A percentile compares a stretch with the other conserved stretches of the same genome.
phyloP scores from a whole-genome alignment of 371 early-diverging fungal genomes.

The Mucor piriformis region DNA sequence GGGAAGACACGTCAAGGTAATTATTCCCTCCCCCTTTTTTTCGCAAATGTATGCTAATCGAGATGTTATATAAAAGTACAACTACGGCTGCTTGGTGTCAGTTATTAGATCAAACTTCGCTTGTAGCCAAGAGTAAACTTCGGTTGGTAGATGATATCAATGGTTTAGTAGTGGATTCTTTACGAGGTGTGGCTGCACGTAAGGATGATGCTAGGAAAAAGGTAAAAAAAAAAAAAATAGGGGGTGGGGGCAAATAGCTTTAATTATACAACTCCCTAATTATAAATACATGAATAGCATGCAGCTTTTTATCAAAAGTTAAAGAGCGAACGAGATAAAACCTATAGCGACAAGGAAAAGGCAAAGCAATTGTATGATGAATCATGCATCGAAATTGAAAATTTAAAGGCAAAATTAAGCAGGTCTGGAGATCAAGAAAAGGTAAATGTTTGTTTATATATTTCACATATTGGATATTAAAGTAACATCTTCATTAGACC shows the following conservation, averaged over 20 bases:
- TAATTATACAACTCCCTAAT: not conserved
- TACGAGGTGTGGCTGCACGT: slow-evolving; percentile 57
- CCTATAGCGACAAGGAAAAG: slow-evolving; percentile 72
- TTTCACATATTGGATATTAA: not conserved
- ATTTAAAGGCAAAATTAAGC: slow-evolving; percentile 32
- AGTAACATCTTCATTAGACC: slow-evolving; percentile 23
- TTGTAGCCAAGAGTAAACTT: slow-evolving; percentile 59
- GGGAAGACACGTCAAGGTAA: slow-evolving; percentile 43
- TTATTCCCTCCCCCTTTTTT: not conserved
- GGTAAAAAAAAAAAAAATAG: slow-evolving; percentile 37
- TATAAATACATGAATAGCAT: slow-evolving; percentile 50
- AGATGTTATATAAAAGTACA: slow-evolving; percentile 9
- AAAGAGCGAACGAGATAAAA: slow-evolving; percentile 64
- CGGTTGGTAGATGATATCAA: slow-evolving; percentile 62
- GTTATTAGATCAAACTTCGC: slow-evolving; percentile 62
- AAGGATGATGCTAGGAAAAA: slow-evolving; percentile 80
- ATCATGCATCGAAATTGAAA: slow-evolving; percentile 70
- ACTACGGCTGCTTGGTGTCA: slow-evolving; percentile 49
- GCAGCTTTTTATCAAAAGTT: slow-evolving; percentile 68
- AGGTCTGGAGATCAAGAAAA: slow-evolving; percentile 50
- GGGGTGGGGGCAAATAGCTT: not conserved
- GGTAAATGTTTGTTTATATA: slow-evolving; percentile 14
- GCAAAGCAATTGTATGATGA: slow-evolving; percentile 72
- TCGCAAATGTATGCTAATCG: not conserved
- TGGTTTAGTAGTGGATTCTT: slow-evolving; percentile 52